Percentiles rank a stretch among this genome's conserved stretches.
Evolutionary conservation across 1,284 basidiomycete species (phyloP).

Genomic region (Ganoderma leucocontextum): DNA sequence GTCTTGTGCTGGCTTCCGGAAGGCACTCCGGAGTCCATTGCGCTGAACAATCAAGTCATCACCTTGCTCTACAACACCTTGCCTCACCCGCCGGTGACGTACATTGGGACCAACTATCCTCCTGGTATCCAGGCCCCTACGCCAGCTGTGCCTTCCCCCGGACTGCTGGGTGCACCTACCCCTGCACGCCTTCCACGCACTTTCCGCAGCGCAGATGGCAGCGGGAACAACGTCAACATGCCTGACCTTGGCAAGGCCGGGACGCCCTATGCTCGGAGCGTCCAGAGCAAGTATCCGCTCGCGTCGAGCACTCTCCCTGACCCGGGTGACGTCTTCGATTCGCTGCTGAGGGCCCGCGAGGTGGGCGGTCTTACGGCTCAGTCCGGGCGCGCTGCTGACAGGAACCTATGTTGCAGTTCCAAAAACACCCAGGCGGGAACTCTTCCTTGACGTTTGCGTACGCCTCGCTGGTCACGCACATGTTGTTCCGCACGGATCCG

Average conservation of each 20-base stretch:
- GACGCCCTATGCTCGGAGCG: conserved; percentile 78
- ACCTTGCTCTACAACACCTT: conserved; percentile 77
- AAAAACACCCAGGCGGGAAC: conserved; percentile 47
- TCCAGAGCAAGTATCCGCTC: conserved; percentile 58
- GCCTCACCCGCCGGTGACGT: conserved; percentile 75
- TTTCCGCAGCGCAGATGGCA: conserved; percentile 78
- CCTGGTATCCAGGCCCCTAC: conserved; percentile 9
- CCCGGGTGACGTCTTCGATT: conserved; percentile 75
- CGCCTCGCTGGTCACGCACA: conserved; percentile 81
- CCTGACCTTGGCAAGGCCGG: conserved; percentile 81
- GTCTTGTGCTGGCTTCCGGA: conserved; percentile 69
- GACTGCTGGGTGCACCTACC: conserved; percentile 8
- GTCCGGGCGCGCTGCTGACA: not conserved
- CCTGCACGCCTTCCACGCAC: conserved; percentile 41
- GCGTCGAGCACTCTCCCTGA: conserved; percentile 66
- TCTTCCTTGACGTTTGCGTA: conserved; percentile 81
- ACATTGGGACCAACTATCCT: conserved; percentile 56
- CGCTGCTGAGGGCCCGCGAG: conserved; percentile 65
- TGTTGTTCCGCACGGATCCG: conserved; percentile 71
- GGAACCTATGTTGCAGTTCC: conserved; percentile 12
- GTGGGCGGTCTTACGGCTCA: conserved; percentile 22
- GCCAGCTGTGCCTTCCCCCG: conserved; percentile 16
- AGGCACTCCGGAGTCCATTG: conserved; percentile 50
- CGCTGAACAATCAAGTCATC: conserved; percentile 63
- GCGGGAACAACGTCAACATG: conserved; percentile 73